phyloP scores from a whole-genome alignment of 257 asterid genomes.

The Agastache rugosa region DNA sequence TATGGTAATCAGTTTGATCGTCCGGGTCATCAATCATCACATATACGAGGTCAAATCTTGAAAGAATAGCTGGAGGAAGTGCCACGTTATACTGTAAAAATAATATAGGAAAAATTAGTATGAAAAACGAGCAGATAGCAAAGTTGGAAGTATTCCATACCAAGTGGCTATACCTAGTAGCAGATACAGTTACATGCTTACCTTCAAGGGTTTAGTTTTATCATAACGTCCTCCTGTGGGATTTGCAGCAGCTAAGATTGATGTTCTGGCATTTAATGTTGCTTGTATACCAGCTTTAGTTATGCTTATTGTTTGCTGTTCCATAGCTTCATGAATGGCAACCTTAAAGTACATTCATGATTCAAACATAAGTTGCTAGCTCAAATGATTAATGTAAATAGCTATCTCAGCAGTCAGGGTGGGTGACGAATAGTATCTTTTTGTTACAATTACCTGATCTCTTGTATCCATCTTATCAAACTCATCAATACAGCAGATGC shows the following conservation, averaged over 20 bases:
- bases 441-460: constrained; percentile 76
- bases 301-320: constrained; percentile 98
- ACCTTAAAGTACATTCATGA: constrained; percentile 57
- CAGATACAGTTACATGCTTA: constrained; percentile 36
- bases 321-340: constrained; percentile 99
- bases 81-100: constrained; percentile 93
- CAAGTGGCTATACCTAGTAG: background rate
- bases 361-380: constrained; percentile 28
- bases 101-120: constrained; percentile 33
- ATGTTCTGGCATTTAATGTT: constrained; percentile 95
- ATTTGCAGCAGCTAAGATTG: constrained; percentile 98
- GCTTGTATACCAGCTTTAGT: constrained; percentile 99
- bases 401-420: constrained; percentile 5
- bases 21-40: constrained; percentile 99
- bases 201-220: constrained; percentile 95
- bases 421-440: background rate
- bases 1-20: constrained; percentile 88
- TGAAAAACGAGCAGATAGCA: constrained; percentile 21
- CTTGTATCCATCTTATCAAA: constrained; percentile 97
- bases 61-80: constrained; percentile 98
- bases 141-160: constrained; percentile 8
- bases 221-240: constrained; percentile 99
- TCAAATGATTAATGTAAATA: constrained; percentile 24
- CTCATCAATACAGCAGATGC: constrained; percentile 96
- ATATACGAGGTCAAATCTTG: constrained; percentile 96